phyloP scores from a whole-genome alignment of 805 yeast species.

The Sungouiozyma ichnusensis region DNA sequence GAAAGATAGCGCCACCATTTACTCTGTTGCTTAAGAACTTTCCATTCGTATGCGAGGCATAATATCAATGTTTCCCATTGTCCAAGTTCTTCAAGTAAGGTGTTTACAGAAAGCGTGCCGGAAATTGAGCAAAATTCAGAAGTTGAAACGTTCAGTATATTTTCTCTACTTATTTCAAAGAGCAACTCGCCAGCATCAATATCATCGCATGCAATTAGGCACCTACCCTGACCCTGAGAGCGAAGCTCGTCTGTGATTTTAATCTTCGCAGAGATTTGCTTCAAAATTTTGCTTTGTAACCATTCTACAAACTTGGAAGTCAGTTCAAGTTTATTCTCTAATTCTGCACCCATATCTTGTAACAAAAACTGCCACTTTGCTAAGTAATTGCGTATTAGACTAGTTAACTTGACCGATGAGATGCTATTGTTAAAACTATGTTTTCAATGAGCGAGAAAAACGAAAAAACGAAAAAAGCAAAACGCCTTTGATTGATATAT shows the following conservation, averaged over 20 bases:
- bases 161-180: conserved; percentile 55
- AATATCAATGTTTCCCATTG: conserved; percentile 77
- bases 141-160: conserved; percentile 50
- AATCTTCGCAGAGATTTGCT: conserved; percentile 46
- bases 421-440: too few species aligned
- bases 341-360: background rate
- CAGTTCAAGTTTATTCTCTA: background rate
- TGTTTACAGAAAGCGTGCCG: conserved; percentile 20
- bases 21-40: conserved; percentile 35
- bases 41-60: conserved; percentile 51
- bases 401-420: too few species aligned
- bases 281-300: conserved; percentile 33
- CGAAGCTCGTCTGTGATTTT: conserved; percentile 48
- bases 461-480: too few species aligned
- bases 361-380: too few species aligned
- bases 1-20: conserved; percentile 64
- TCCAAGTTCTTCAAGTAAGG: conserved; percentile 31
- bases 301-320: conserved; percentile 32
- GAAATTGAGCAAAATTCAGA: conserved; percentile 35
- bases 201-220: conserved; percentile 52
- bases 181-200: conserved; percentile 53
- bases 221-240: conserved; percentile 58
- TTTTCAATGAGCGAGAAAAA: too few species aligned
- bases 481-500: too few species aligned
- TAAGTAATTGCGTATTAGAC: too few species aligned